phyloP scores from a whole-genome alignment of 345 rosid genomes.

The Citropsis articulata region DNA sequence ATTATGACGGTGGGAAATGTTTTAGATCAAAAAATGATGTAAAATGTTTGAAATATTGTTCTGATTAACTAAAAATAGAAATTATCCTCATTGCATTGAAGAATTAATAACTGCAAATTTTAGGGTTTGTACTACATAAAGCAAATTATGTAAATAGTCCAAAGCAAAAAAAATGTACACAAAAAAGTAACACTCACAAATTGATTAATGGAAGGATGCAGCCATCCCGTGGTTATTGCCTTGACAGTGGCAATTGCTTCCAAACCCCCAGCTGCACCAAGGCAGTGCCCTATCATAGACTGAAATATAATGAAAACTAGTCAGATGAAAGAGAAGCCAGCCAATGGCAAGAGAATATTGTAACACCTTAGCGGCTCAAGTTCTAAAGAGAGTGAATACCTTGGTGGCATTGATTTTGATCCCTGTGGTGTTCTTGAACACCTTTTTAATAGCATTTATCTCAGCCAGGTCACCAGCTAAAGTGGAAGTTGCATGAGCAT shows the following conservation, averaged over 20 bases:
- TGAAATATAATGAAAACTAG: conserved; percentile 27
- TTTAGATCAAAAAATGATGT: background rate
- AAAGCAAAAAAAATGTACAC: background rate
- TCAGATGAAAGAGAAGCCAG: conserved; percentile 5
- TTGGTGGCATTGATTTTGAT: conserved; percentile 97
- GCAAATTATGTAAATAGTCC: background rate
- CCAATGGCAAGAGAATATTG: background rate
- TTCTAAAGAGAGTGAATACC: conserved; percentile 39
- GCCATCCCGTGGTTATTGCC: conserved; percentile 94
- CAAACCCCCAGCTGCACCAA: conserved; percentile 96
- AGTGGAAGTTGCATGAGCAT: conserved; percentile 98
- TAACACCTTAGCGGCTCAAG: background rate
- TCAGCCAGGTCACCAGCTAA: conserved; percentile 99
- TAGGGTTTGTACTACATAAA: background rate
- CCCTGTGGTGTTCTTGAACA: conserved; percentile 74
- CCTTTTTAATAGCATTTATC: conserved; percentile 92
- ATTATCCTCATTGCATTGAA: background rate
- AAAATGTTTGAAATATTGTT: background rate
- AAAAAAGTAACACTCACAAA: conserved; percentile 52
- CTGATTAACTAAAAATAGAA: background rate
- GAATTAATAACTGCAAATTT: background rate
- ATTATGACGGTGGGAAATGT: background rate
- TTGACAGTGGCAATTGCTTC: conserved; percentile 92
- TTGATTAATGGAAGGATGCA: conserved; percentile 93
- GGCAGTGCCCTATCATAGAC: conserved; percentile 99